Percentiles rank a stretch among this genome's conserved stretches.
These are phyloP conservation scores for Pseudogymnoascus sp. DNA, from an alignment of 2,329 filamentous ascomycete species.

Conservation along the genomic window DNA sequence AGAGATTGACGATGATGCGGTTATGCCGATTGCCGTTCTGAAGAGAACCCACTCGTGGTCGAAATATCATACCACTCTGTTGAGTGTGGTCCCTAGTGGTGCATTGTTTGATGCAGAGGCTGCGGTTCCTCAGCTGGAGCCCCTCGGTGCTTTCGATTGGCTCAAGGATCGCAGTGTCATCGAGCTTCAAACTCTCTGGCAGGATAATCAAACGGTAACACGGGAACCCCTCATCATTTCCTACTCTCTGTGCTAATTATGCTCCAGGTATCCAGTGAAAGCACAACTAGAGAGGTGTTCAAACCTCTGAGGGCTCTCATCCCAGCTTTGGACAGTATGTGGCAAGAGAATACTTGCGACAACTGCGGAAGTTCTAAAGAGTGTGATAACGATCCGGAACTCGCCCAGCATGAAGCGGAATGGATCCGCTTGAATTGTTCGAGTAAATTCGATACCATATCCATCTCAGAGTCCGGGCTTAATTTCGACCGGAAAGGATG, in stretches of 20 bases:
- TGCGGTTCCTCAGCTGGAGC: conserved; percentile 17
- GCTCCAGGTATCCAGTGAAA: not conserved
- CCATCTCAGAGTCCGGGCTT: too few relatives aligned
- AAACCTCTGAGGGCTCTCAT: too few relatives aligned
- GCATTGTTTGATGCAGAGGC: conserved; percentile 18
- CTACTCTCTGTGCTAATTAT: conserved; percentile 18
- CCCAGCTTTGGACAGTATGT: too few relatives aligned
- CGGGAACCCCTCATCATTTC: conserved; percentile 18
- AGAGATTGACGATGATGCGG: conserved; percentile 26
- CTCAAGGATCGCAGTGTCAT: conserved; percentile 25
- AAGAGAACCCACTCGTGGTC: conserved; percentile 24
- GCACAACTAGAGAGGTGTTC: too few relatives aligned
- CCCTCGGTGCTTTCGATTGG: conserved; percentile 27
- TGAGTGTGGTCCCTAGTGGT: conserved; percentile 22
- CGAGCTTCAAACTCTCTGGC: conserved; percentile 24
- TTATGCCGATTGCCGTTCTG: conserved; percentile 25
- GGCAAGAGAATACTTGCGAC: too few relatives aligned
- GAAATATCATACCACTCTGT: conserved; percentile 23
- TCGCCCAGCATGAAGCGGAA: too few relatives aligned
- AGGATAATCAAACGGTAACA: conserved; percentile 19
- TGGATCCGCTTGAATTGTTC: too few relatives aligned
- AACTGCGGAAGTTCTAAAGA: too few relatives aligned
- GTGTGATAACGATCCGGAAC: too few relatives aligned
- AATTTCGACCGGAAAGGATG: conserved; percentile 21
- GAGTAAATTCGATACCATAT: too few relatives aligned